Conservation (phyloP, 768 basidiomycete genomes). For the Kwoniella botswanensis region DNA sequence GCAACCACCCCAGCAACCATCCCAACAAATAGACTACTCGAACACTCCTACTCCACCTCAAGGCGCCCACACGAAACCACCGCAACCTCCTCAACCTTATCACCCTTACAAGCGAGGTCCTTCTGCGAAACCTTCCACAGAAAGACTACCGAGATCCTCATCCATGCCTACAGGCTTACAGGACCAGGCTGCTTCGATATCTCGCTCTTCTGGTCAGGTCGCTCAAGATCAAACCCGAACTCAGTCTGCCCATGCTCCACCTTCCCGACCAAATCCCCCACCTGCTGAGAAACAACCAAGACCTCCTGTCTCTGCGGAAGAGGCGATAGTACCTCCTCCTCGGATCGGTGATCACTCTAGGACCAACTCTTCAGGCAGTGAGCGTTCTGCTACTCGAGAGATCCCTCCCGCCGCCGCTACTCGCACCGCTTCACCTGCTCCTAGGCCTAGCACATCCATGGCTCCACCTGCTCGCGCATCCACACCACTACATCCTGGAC, state of each 20-base stretch:
- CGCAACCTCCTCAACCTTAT: slow-evolving; percentile 33
- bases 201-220: slow-evolving; percentile 17
- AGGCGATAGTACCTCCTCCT: slow-evolving; percentile 13
- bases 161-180: slow-evolving; percentile 18
- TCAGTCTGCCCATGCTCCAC: not conserved
- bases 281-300: slow-evolving; percentile 2
- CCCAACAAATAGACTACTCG: slow-evolving; percentile 3
- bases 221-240: slow-evolving; percentile 15
- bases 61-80: slow-evolving; percentile 18
- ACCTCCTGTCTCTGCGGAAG: not conserved
- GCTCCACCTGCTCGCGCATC: slow-evolving; percentile 29
- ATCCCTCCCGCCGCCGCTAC: not conserved
- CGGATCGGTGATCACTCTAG: slow-evolving; percentile 13
- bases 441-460: not conserved
- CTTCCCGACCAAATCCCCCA: not conserved
- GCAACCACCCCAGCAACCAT: not conserved
- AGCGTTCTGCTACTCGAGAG: slow-evolving; percentile 7
- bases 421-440: slow-evolving; percentile 7
- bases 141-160: slow-evolving; percentile 33
- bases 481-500: slow-evolving; percentile 54
- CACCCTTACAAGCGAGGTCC: slow-evolving; percentile 51
- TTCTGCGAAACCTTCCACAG: slow-evolving; percentile 35
- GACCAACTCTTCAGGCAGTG: slow-evolving; percentile 17
- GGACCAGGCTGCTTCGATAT: slow-evolving; percentile 11
- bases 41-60: slow-evolving; percentile 9